These are phyloP conservation scores for Lipomyces spencermartinsiae DNA, from an alignment of 805 yeast species.

Conservation along the genomic window DNA sequence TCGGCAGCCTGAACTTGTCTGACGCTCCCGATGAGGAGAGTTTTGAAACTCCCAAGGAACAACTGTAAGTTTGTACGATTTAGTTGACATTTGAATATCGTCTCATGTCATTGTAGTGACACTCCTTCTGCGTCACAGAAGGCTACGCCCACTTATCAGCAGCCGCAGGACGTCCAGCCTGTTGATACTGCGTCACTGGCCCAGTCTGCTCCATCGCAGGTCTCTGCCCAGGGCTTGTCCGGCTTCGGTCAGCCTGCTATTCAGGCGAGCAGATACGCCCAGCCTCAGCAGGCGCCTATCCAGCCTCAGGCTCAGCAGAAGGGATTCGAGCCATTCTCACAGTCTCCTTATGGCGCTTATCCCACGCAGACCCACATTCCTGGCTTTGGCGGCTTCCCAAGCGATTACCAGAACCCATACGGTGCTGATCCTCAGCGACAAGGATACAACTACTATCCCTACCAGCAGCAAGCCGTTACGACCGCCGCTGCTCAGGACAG, in stretches of 20 bases:
- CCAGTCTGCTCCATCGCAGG: conserved; percentile 25
- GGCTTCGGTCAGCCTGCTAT: conserved; percentile 32
- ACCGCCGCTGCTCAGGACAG: conserved; percentile 32
- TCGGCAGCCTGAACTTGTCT: conserved; percentile 60
- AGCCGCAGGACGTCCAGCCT: conserved; percentile 11
- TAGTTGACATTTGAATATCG: not conserved
- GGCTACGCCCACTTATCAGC: conserved; percentile 13
- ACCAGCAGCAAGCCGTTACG: conserved; percentile 32
- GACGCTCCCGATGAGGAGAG: conserved; percentile 26
- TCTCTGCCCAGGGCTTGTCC: conserved; percentile 29
- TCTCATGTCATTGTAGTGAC: conserved; percentile 2
- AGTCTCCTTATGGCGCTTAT: conserved; percentile 37
- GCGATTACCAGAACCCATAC: conserved; percentile 37
- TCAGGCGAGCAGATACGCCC: conserved; percentile 24
- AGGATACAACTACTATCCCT: conserved; percentile 34
- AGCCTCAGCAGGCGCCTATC: conserved; percentile 29
- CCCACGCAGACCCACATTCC: conserved; percentile 38
- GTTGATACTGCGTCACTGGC: conserved; percentile 4
- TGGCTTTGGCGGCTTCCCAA: conserved; percentile 39
- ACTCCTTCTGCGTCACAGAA: conserved; percentile 15
- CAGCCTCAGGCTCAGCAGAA: conserved; percentile 29
- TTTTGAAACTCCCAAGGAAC: conserved; percentile 21
- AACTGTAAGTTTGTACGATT: not conserved
- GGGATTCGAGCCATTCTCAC: conserved; percentile 39
- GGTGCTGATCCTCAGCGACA: conserved; percentile 38